Conservation (phyloP, 2,329 filamentous ascomycete species). For the Ceratocystis alfenasii region DNA sequence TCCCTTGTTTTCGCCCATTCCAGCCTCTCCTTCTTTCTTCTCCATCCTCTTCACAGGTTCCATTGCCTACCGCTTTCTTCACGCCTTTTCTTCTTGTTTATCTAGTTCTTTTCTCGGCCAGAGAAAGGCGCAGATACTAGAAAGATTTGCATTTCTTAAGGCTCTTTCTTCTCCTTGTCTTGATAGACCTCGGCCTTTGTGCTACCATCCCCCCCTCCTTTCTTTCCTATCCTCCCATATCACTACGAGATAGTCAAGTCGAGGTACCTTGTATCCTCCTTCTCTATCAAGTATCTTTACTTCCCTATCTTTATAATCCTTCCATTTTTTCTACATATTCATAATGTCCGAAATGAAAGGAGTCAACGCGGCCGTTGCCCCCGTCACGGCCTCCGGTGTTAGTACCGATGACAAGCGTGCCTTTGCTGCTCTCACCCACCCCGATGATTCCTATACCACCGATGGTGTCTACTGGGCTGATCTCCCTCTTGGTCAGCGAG, state of each 20-base stretch:
- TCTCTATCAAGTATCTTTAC: neutral
- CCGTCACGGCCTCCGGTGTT: constrained; percentile 31
- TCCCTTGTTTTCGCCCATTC: neutral
- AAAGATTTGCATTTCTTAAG: neutral
- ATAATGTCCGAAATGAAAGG: constrained; percentile 18
- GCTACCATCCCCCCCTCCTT: neutral
- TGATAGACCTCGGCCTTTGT: neutral
- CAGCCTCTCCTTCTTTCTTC: constrained; percentile 1
- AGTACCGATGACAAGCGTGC: constrained; percentile 44
- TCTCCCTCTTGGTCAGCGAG: constrained; percentile 55
- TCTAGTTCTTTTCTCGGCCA: neutral
- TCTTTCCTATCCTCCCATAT: neutral
- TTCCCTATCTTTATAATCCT: neutral
- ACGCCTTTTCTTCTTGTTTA: constrained; percentile 11
- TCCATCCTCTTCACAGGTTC: constrained; percentile 16
- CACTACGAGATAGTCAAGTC: constrained; percentile 5
- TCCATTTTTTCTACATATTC: neutral
- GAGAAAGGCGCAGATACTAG: neutral
- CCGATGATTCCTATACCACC: constrained; percentile 74
- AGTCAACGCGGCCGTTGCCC: constrained; percentile 38
- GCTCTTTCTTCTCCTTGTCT: neutral
- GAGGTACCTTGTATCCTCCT: constrained; percentile 7
- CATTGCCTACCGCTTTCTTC: neutral
- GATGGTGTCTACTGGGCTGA: constrained; percentile 92
- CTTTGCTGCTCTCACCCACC: constrained; percentile 71